These are phyloP conservation scores for Otatea glauca DNA, from an alignment of 176 grass and related monocot genomes.

Conservation along the genomic window DNA sequence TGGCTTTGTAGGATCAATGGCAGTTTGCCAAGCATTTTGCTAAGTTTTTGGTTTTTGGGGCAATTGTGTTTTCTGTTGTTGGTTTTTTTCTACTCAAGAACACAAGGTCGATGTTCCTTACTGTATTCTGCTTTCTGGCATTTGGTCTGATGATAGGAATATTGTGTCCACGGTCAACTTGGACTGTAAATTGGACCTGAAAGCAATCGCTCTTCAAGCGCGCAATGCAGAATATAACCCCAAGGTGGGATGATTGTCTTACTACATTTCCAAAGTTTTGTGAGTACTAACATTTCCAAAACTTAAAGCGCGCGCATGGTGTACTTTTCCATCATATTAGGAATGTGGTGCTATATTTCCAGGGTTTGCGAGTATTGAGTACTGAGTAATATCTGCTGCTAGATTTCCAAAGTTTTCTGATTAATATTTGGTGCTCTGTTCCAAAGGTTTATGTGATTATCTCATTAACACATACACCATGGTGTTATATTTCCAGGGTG, in stretches of 20 bases:
- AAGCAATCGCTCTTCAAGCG: constrained; percentile 80
- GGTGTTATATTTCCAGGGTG: background rate
- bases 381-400: background rate
- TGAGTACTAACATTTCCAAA: too few relatives aligned
- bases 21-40: background rate
- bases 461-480: background rate
- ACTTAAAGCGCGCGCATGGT: background rate
- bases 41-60: background rate
- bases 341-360: background rate
- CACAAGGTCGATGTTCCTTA: background rate
- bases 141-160: constrained; percentile 56
- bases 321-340: background rate
- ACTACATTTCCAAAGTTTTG: background rate
- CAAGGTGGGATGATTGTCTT: constrained; percentile 49
- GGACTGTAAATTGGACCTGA: constrained; percentile 86
- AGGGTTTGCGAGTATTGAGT: background rate
- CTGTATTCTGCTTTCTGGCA: background rate
- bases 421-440: background rate
- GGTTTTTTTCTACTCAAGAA: background rate
- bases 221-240: constrained; percentile 90
- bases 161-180: constrained; percentile 88
- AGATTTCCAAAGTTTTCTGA: background rate
- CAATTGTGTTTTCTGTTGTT: background rate
- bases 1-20: background rate
- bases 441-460: background rate